These are phyloP conservation scores for Aspergillus unguis DNA, from an alignment of 2,329 filamentous ascomycete species.

Conservation along the genomic window DNA sequence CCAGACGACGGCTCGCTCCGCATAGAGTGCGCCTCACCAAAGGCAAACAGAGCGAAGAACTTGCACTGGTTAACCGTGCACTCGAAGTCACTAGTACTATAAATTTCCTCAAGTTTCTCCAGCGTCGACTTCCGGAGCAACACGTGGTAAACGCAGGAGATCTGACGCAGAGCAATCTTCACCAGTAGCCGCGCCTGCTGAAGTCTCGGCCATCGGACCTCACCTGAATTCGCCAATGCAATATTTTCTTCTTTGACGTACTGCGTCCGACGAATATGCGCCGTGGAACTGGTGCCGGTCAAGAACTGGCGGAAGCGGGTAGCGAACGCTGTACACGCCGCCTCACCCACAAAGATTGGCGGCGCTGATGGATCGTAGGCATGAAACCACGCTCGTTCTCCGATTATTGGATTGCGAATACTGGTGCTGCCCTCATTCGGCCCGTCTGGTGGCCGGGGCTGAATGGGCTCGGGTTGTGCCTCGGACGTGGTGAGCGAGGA, in stretches of 20 bases:
- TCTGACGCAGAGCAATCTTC: constrained; percentile 36
- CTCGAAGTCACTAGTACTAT: constrained; percentile 30
- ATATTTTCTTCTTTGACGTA: constrained; percentile 33
- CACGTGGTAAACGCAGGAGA: constrained; percentile 37
- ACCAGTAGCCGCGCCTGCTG: constrained; percentile 37
- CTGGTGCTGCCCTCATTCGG: constrained; percentile 27
- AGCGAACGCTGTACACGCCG: constrained; percentile 40
- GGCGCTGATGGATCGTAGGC: constrained; percentile 34
- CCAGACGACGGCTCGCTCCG: constrained; percentile 32
- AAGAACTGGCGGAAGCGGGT: constrained; percentile 38
- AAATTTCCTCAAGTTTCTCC: constrained; percentile 41
- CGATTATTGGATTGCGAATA: constrained; percentile 33
- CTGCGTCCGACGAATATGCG: constrained; percentile 35
- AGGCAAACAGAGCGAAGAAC: constrained; percentile 45
- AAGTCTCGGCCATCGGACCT: constrained; percentile 35
- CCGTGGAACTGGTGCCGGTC: constrained; percentile 28
- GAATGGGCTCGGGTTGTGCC: constrained; percentile 17
- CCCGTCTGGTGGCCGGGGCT: constrained; percentile 19
- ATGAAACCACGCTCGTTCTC: constrained; percentile 38
- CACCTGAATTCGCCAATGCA: constrained; percentile 25
- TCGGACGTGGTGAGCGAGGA: constrained; percentile 27
- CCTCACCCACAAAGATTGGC: constrained; percentile 39
- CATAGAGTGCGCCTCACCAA: constrained; percentile 47
- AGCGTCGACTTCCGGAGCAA: constrained; percentile 37
- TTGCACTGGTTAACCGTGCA: constrained; percentile 42